Evolutionary conservation across 768 basidiomycete species (phyloP).

Genomic region (Stropharia rugosoannulata): DNA sequence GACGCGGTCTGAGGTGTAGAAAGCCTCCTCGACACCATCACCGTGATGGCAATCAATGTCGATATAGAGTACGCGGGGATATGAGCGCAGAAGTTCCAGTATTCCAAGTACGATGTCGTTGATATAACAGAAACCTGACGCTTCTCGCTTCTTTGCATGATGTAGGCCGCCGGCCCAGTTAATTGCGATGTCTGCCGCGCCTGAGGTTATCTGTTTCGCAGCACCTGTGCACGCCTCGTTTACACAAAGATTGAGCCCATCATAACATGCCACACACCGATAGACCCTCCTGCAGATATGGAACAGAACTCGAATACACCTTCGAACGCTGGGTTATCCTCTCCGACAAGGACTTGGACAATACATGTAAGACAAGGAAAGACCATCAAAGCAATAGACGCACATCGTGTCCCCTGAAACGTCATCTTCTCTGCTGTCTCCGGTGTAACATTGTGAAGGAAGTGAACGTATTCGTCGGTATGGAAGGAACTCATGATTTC

Average conservation of each 20-base stretch:
- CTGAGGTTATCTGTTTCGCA: slow-evolving; percentile 75
- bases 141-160: slow-evolving; percentile 99
- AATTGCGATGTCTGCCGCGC: slow-evolving; percentile 88
- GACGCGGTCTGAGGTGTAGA: slow-evolving; percentile 95
- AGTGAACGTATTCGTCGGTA: slow-evolving; percentile 97
- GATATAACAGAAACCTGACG: slow-evolving; percentile 98
- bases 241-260: background rate
- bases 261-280: slow-evolving; percentile 50
- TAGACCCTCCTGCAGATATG: slow-evolving; percentile 93
- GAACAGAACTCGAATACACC: slow-evolving; percentile 97
- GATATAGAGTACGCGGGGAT: slow-evolving; percentile 90
- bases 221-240: slow-evolving; percentile 48
- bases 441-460: slow-evolving; percentile 83
- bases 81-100: slow-evolving; percentile 84
- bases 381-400: slow-evolving; percentile 23
- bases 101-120: slow-evolving; percentile 97
- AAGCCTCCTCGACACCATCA: slow-evolving; percentile 98
- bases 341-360: slow-evolving; percentile 61
- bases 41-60: slow-evolving; percentile 99
- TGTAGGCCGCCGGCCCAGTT: slow-evolving; percentile 99
- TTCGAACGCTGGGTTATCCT: slow-evolving; percentile 96
- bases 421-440: slow-evolving; percentile 89
- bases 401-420: slow-evolving; percentile 83
- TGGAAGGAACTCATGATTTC: slow-evolving; percentile 92
- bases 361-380: slow-evolving; percentile 27